Conservation (phyloP, 129 eudicot genomes). For the Chrysanthemum lavandulifolium region DNA sequence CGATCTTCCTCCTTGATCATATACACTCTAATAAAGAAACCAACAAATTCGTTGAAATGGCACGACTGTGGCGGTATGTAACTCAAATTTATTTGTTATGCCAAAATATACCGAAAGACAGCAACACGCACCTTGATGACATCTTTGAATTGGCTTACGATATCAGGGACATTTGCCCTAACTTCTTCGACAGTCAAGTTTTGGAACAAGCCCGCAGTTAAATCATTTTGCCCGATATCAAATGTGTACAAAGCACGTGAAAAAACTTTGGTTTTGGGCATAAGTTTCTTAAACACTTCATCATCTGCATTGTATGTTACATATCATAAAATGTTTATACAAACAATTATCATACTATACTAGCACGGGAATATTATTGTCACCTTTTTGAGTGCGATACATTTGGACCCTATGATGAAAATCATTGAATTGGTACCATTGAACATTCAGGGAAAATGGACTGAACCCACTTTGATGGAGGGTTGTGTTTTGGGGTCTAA, state of each 20-base stretch:
- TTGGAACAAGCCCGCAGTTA: slow-evolving; percentile 53
- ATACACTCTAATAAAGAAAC: slow-evolving; percentile 40
- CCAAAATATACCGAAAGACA: too few relatives aligned
- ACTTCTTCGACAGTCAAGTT: slow-evolving; percentile 66
- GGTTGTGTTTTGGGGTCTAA: slow-evolving; percentile 71
- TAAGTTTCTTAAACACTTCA: slow-evolving; percentile 36
- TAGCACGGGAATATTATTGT: neutral
- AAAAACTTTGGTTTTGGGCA: slow-evolving; percentile 55
- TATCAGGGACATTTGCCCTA: slow-evolving; percentile 59
- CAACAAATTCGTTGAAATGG: neutral
- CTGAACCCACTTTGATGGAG: slow-evolving; percentile 54
- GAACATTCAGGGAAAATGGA: slow-evolving; percentile 64
- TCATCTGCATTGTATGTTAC: slow-evolving; percentile 21
- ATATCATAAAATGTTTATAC: neutral
- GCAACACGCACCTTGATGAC: slow-evolving; percentile 51
- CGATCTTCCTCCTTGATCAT: slow-evolving; percentile 63
- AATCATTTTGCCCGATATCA: slow-evolving; percentile 88
- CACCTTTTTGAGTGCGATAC: slow-evolving; percentile 53
- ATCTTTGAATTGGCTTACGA: slow-evolving; percentile 54
- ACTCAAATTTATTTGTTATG: too few relatives aligned
- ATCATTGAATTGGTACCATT: slow-evolving; percentile 52
- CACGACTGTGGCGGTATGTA: neutral
- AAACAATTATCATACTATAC: neutral
- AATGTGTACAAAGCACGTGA: slow-evolving; percentile 64
- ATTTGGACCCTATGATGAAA: slow-evolving; percentile 57